Base-by-base conservation (phyloP, 1,139 yeast species). In the Geotrichum carabidarum region DNA sequence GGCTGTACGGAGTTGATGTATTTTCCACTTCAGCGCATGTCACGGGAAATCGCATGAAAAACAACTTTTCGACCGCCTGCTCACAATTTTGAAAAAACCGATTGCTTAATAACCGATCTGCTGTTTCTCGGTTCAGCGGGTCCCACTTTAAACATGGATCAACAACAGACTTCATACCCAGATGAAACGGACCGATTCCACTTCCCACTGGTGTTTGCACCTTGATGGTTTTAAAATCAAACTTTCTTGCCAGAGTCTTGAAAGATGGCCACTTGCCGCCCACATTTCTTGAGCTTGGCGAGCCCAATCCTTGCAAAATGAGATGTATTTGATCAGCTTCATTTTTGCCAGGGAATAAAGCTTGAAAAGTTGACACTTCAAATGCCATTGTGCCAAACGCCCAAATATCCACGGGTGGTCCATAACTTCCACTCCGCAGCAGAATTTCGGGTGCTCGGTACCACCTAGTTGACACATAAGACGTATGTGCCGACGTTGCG, bases 391-490 rank as follows among this genome's bases (percentile, higher is more conserved):
- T 78, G 1, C 95, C 97, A 72, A 89, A 86, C 0, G 98, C 96
- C 98, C 98, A 93, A 43, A 91, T 80, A 73, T 93, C 99, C 44
- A 89, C 81, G 0, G 95, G 90, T 51, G 75, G 78, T 0, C 93
- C 81, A 68, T 93, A 89, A 62, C 71, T 71, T 8, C 78, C 77
- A 59, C 80, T 80, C 59, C 93, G 77, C 56, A 93, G 74, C 45
- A 93, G 74, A 45, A 93, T 85, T 69, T 93, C 99, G 0, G 99
- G 99, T 0, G 97, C 84, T 58, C 99, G 76, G 68, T 93, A 93
- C 98, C 98, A 93, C 63, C 99, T 78, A 0, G 98, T 93, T 0
- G 96, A 86, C 7, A 93, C 94, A 64, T 93, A 93, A 0, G 86
- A 81, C 0, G 77, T 73, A 65, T 80, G 87, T 0, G 82, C 80